These are phyloP conservation scores for Cucurbita ficifolia DNA, from an alignment of 306 rosid genomes.

Conservation along the genomic window DNA sequence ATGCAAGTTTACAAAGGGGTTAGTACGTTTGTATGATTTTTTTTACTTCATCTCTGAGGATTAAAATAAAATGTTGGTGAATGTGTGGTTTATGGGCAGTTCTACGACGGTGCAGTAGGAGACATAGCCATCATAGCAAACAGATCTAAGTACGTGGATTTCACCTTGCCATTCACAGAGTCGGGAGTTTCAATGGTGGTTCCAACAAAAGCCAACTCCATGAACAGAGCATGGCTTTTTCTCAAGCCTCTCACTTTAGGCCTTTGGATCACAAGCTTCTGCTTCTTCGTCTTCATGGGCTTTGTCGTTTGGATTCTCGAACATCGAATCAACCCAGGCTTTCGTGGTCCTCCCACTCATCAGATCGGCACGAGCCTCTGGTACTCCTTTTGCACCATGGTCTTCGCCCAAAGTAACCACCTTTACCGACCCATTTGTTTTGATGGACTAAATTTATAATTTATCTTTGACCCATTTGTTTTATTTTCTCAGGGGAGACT, in stretches of 20 bases:
- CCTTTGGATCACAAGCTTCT: conserved; percentile 32
- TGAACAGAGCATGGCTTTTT: conserved; percentile 42
- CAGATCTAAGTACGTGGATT: conserved; percentile 40
- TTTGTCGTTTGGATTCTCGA: conserved; percentile 49
- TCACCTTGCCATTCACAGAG: conserved; percentile 42
- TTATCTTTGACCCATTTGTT: too few species aligned
- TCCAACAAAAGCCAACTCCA: conserved; percentile 17
- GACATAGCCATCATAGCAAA: conserved; percentile 25
- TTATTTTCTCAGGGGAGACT: conserved; percentile 22
- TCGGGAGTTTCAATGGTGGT: conserved; percentile 54
- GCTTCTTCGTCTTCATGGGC: conserved; percentile 36
- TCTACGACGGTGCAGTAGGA: conserved; percentile 26
- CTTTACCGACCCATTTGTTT: too few species aligned
- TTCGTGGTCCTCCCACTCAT: conserved; percentile 39
- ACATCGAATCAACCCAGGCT: conserved; percentile 30
- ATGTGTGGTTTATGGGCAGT: conserved; percentile 15
- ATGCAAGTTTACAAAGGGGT: conserved; percentile 34
- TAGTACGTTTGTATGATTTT: neutral
- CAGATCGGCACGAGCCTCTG: conserved; percentile 52
- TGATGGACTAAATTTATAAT: too few species aligned
- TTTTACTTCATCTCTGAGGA: too few species aligned
- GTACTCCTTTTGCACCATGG: conserved; percentile 63
- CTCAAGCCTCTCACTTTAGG: conserved; percentile 40
- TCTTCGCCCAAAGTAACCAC: conserved; percentile 18
- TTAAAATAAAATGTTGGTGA: too few species aligned